These are phyloP conservation scores for Aspergillus clavatus DNA, from an alignment of 2,329 filamentous ascomycete genomes.

Conservation along the genomic window DNA sequence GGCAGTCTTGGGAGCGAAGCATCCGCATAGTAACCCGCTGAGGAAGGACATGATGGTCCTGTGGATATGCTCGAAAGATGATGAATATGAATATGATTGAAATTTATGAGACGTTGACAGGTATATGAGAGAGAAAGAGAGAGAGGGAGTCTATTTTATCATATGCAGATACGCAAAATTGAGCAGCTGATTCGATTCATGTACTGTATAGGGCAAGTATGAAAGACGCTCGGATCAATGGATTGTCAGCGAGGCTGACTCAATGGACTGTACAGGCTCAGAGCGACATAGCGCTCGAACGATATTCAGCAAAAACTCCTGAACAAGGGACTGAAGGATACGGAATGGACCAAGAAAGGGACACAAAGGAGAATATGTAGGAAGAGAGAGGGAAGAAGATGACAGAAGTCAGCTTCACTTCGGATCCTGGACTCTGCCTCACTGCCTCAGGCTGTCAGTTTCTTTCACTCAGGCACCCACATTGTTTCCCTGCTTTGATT, in stretches of 20 bases:
- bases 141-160: neutral
- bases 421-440: neutral
- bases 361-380: neutral
- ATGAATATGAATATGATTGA: neutral
- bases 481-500: neutral
- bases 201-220: neutral
- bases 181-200: neutral
- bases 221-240: neutral
- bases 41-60: slow-evolving; percentile 20
- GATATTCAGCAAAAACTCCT: neutral
- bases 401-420: neutral
- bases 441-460: neutral
- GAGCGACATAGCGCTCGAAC: neutral
- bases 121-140: too few species aligned
- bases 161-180: neutral
- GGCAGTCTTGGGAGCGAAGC: slow-evolving; percentile 12
- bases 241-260: neutral
- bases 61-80: neutral
- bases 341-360: neutral
- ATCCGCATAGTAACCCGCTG: slow-evolving; percentile 21
- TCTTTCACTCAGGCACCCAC: neutral
- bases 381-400: neutral
- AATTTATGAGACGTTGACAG: neutral
- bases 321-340: neutral
- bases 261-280: neutral